phyloP scores from a whole-genome alignment of 2,329 filamentous ascomycete species.

The Beauveria sp. region DNA sequence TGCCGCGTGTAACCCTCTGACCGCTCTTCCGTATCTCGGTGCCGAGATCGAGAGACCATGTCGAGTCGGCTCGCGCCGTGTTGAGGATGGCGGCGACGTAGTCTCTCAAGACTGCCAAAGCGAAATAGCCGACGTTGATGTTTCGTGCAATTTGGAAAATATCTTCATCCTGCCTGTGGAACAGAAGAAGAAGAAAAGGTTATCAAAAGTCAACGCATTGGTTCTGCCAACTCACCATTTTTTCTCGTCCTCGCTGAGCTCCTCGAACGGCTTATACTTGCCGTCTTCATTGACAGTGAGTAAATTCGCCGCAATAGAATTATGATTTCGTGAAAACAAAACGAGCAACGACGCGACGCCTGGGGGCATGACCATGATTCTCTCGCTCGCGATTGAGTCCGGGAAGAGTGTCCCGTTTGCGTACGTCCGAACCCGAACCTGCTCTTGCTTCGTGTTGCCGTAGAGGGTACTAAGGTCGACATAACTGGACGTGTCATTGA shows the following conservation, averaged over 20 bases:
- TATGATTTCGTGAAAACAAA: background rate
- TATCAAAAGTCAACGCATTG: too few relatives aligned
- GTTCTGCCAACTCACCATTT: too few relatives aligned
- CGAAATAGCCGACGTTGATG: slow-evolving; percentile 43
- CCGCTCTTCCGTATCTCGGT: background rate
- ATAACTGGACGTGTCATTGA: slow-evolving; percentile 31
- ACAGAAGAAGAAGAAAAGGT: too few relatives aligned
- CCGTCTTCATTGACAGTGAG: background rate
- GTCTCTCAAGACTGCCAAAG: slow-evolving; percentile 45
- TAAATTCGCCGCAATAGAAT: slow-evolving; percentile 16
- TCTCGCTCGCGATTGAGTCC: background rate
- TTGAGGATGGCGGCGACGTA: slow-evolving; percentile 47
- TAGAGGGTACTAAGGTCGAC: slow-evolving; percentile 39
- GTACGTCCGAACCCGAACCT: slow-evolving; percentile 34
- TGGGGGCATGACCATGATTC: background rate
- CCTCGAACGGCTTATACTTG: too few relatives aligned
- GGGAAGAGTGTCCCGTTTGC: background rate
- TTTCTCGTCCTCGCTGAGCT: too few relatives aligned
- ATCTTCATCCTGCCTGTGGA: slow-evolving; percentile 20
- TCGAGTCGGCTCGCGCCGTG: slow-evolving; percentile 19
- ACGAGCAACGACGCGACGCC: background rate
- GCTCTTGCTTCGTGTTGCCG: slow-evolving; percentile 42
- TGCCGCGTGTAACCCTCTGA: background rate
- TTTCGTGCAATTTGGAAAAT: slow-evolving; percentile 35
- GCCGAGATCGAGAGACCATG: slow-evolving; percentile 22